Percentiles rank a stretch among this genome's conserved stretches.
Evolutionary conservation across 2,329 filamentous ascomycete species (phyloP).

Genomic region (Cladophialophora chaetospira): DNA sequence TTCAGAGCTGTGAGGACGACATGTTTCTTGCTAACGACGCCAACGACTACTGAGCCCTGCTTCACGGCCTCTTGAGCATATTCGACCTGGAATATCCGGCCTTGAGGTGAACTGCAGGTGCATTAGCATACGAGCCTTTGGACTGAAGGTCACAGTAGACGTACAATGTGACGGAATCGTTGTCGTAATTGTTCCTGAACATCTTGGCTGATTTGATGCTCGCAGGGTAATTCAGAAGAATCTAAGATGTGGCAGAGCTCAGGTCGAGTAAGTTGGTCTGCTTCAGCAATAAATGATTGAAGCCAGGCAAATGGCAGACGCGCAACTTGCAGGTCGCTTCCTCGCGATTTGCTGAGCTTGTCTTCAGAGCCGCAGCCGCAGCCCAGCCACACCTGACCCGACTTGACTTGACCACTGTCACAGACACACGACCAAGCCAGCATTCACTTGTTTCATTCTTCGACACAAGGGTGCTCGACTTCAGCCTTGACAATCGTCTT

Average conservation of each 20-base stretch:
- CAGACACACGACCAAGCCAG: background rate
- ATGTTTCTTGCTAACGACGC: conserved; percentile 96
- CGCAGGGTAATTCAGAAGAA: background rate
- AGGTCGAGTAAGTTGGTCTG: conserved; percentile 3
- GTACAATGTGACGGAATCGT: conserved; percentile 99
- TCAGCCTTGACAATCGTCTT: background rate
- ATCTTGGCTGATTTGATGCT: conserved; percentile 58
- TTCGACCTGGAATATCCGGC: conserved; percentile 99
- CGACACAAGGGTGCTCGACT: background rate
- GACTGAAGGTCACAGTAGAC: conserved; percentile 10
- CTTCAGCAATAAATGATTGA: conserved; percentile 8
- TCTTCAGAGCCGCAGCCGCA: conserved; percentile 3
- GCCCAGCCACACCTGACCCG: conserved; percentile 6
- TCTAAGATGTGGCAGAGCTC: background rate
- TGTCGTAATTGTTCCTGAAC: conserved; percentile 99
- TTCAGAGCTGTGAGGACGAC: conserved; percentile 94
- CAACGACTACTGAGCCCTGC: conserved; percentile 97
- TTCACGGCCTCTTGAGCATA: conserved; percentile 99
- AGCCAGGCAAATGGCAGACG: conserved; percentile 21
- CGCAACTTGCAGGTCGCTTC: conserved; percentile 11
- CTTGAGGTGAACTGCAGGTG: conserved; percentile 81
- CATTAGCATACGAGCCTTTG: conserved; percentile 10
- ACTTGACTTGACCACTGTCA: background rate
- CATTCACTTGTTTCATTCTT: background rate
- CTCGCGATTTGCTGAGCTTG: conserved; percentile 13